Base-by-base conservation (phyloP, 2,329 filamentous ascomycete species). In the Saccharata proteae region DNA sequence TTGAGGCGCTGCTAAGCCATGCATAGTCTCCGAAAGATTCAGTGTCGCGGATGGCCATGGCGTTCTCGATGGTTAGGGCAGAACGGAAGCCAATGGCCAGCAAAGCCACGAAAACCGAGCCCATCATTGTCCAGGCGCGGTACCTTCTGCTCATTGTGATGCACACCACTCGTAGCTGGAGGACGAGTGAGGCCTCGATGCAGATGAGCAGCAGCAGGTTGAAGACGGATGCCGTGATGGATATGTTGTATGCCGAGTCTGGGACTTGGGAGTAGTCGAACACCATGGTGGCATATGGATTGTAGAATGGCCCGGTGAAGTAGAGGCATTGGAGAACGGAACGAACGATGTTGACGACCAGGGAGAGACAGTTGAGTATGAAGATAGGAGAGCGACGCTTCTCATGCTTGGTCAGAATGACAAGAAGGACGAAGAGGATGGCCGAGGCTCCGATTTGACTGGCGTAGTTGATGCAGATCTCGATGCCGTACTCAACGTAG, bases 381-480 rank as follows among this genome's bases (percentile, higher is more conserved):
- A 80, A 80, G 13, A 82, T 67, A 0, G 63, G 48, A 2, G 77
- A 76, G 31, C 59, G 58, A 37, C 80, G 69, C 50, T 82, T 84
- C 41, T 71, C 62, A 0, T 61, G 51, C 13, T 71, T 71, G 0
- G 80, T 85, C 51, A 86, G 65, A 36, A 77, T 56, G 8, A 84
- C 56, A 3, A 86, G 59, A 17, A 80, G 62, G 25, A 78, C 42
- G 12, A 86, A 59, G 45, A 84, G 69, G 38, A 78, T 56, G 35
- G 77, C 40, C 27, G 70, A 72, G 15, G 78, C 72, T 17, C 82
- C 82, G 30, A 85, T 64, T 50, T 88, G 80, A 12, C 68, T 58
- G 31, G 71, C 76, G 49, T 77, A 82, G 55, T 75, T 77, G 61
- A 81, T 73, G 48, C 55, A 62, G 20, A 64, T 47, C 6, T 56